Conservation (phyloP, 1,284 basidiomycete species). For the Naganishia cerealis region DNA sequence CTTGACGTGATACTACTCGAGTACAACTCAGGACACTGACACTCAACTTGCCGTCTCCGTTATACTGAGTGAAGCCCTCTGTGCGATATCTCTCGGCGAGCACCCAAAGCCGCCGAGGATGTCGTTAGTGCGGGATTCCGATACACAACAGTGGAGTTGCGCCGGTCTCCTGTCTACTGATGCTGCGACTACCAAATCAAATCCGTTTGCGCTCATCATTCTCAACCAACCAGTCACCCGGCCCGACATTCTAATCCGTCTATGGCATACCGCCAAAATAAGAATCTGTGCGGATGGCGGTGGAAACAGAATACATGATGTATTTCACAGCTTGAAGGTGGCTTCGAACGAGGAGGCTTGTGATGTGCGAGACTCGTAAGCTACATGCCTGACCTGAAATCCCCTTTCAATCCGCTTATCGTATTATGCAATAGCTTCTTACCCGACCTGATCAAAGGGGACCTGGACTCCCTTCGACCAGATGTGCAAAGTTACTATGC, state of each 20-base stretch:
- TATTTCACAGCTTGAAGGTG: conserved; percentile 54
- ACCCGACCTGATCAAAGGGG: conserved; percentile 87
- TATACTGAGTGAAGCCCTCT: too few species aligned
- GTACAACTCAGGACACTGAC: too few species aligned
- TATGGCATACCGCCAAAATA: conserved; percentile 68
- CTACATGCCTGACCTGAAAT: conserved; percentile 24
- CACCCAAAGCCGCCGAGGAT: background rate
- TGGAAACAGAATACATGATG: conserved; percentile 80
- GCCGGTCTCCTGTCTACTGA: conserved; percentile 1
- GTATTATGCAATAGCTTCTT: conserved; percentile 58
- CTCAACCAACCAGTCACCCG: conserved; percentile 81
- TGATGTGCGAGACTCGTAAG: conserved; percentile 27
- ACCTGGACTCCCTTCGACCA: conserved; percentile 79
- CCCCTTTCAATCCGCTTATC: background rate
- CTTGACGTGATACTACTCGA: too few species aligned
- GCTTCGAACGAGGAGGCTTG: conserved; percentile 18
- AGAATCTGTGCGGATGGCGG: conserved; percentile 86
- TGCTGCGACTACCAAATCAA: background rate
- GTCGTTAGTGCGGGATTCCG: background rate
- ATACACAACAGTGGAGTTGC: conserved; percentile 12
- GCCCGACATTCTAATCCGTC: conserved; percentile 61
- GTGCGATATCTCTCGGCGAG: background rate
- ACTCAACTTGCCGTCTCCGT: too few species aligned
- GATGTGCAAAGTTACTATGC: conserved; percentile 74
- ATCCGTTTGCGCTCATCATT: conserved; percentile 66